Evolutionary conservation across 441 rosid genomes (phyloP), one percentile per base, ranked within the genome.

Genomic region (Jatropha multifida): DNA sequence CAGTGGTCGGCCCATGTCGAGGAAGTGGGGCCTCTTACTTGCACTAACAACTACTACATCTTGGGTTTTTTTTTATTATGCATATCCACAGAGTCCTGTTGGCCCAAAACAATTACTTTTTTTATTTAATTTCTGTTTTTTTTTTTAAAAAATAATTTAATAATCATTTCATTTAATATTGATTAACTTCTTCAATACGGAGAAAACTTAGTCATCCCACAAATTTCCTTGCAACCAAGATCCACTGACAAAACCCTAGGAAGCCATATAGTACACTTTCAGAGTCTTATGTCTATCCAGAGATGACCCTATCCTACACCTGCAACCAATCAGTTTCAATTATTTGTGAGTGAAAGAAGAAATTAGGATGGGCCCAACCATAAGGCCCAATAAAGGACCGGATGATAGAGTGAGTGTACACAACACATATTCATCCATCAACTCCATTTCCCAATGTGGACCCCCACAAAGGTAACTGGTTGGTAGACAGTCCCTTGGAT

Each of bases 401-500:
- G 4, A 72, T 9, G 40, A 63, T 62, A 1, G 7, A 46, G 48
- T 44, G 68, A 3, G 7, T 7, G 17, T 40, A 26, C 15, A n/a
- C 14, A 51, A 6, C 1, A 37, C 7, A 32, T 0, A 32, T 6
- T 38, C 38, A 32, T 6, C 64, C 38, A 32, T 61, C 17, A 61
- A 61, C 73, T n/a, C 20, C 76, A 63, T 68, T 74, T 74, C 75
- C 74, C 5, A 56, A 69, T 13, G 74, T 55, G 74, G 78, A 52
- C 49, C 81, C 81, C 71, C 42, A 18, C 8, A 13, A 23, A 38
- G 61, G 23, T 40, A 9, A 66, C 69, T 77, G 75, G 79, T 65
- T 72, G 82, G 77, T 74, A 51, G 70, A 71, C 71, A 78, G 80
- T 70, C 80, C 77, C 75, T 81, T 72, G 84, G 82, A 78, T 66